A percentile compares a stretch with the other conserved stretches of the same genome.
These are phyloP conservation scores for Crataegus laevigata DNA, from an alignment of 306 rosid genomes.

Conservation along the genomic window DNA sequence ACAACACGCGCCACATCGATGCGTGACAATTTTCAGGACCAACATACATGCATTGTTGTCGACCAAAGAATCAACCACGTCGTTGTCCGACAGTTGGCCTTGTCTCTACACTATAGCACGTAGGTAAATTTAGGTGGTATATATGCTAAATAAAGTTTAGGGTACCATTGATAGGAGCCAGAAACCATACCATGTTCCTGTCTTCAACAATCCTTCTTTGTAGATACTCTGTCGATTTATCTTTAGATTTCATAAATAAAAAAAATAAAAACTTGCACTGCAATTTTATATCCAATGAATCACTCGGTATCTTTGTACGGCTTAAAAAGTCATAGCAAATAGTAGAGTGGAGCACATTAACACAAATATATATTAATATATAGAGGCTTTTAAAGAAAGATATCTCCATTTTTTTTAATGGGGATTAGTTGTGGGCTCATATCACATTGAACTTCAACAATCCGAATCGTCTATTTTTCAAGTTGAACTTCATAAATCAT, in stretches of 20 bases:
- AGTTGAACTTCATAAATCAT: too few species aligned
- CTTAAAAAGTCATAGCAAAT: constrained; percentile 6
- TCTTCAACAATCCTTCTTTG: neutral
- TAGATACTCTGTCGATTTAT: neutral
- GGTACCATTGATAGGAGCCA: constrained; percentile 1
- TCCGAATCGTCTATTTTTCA: too few species aligned
- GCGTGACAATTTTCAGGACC: neutral
- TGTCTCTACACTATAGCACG: neutral
- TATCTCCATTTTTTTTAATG: too few species aligned
- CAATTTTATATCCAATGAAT: constrained; percentile 6
- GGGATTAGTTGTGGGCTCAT: too few species aligned
- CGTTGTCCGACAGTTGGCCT: neutral
- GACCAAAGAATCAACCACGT: neutral
- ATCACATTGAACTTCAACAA: too few species aligned
- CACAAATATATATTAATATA: too few species aligned
- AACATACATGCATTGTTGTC: neutral
- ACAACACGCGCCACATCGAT: neutral
- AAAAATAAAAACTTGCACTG: neutral
- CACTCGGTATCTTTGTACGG: constrained; percentile 5
- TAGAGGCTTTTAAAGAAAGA: too few species aligned
- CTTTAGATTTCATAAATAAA: neutral
- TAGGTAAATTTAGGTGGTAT: neutral
- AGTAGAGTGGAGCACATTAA: neutral
- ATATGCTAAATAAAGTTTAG: neutral
- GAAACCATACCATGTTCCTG: constrained; percentile 3